Base-by-base conservation (phyloP, 1,284 basidiomycete species). In the Puccinia hordei region DNA sequence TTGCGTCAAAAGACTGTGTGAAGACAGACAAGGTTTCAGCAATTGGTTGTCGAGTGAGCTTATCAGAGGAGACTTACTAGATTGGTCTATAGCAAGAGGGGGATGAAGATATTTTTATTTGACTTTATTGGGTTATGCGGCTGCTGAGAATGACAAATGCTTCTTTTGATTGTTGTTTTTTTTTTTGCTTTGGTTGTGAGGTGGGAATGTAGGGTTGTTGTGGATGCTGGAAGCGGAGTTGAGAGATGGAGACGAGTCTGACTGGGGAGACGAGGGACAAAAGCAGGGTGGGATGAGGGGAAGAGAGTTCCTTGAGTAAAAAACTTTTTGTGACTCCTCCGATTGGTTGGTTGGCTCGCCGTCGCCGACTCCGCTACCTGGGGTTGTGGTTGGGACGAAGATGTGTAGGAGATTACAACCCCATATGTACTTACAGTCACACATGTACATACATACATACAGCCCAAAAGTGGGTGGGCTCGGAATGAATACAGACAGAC, bases 401-500 rank as follows among this genome's bases (percentile, higher is more conserved):
- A 55, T 55, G n/a, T n/a, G n/a, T n/a, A 55, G 24, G 53, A 24
- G 53, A 55, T 55, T 55, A 55, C 24, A 55, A 55, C 53, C 53
- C 22, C 53, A 55, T 55, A 41, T 12, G 12, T 41, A 4, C 38
- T n/a, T n/a, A n/a, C n/a, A n/a, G n/a, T n/a, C n/a, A n/a, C n/a
- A n/a, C n/a, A n/a, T n/a, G n/a, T n/a, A n/a, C n/a, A n/a, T n/a
- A n/a, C n/a, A n/a, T n/a, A 41, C 12, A 41, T 41, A 24, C 53
- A n/a, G 19, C 24, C 53, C 53, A 24, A 55, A 55, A 55, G 53
- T 55, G 53, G 53, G 53, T 55, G 53, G 19, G 53, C 53, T 55
- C 53, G 53, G 53, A 19, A 24, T 24, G 3, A 55, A 55, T 55
- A 55, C 53, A n/a, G 53, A n/a, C 53, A n/a, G 53, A 55, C 53